phyloP scores from a whole-genome alignment of 1,284 basidiomycete species.

The Bondarzewia mesenterica region DNA sequence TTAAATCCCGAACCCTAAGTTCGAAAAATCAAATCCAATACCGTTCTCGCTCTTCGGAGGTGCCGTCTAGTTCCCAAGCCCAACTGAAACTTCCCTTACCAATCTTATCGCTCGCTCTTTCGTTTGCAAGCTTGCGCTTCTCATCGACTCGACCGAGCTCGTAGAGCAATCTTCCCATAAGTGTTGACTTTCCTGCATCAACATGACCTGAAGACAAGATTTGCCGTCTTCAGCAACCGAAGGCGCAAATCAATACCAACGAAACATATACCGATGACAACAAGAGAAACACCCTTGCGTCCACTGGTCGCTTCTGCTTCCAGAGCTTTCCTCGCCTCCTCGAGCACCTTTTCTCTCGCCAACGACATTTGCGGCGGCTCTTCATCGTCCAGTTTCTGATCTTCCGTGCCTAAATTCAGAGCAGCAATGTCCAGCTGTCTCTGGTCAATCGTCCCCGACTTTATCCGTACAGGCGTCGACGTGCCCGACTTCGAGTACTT shows the following conservation, averaged over 20 bases:
- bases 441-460: constrained; percentile 31
- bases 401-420: constrained; percentile 55
- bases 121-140: constrained; percentile 78
- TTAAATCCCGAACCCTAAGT: background rate
- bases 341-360: constrained; percentile 79
- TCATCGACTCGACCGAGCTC: constrained; percentile 87
- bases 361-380: constrained; percentile 65
- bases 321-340: constrained; percentile 61
- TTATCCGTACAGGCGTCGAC: constrained; percentile 29
- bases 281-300: constrained; percentile 71
- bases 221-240: background rate
- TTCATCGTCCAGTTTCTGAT: constrained; percentile 29
- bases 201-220: constrained; percentile 69
- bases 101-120: constrained; percentile 83
- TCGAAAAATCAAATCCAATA: constrained; percentile 26
- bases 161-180: constrained; percentile 93
- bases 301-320: constrained; percentile 40
- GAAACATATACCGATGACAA: constrained; percentile 80
- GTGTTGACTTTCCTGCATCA: constrained; percentile 96
- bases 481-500: constrained; percentile 26
- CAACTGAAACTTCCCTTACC: constrained; percentile 96
- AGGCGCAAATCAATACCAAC: background rate
- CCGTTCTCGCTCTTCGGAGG: constrained; percentile 89
- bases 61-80: constrained; percentile 96
- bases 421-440: constrained; percentile 66